Conservation (phyloP, 1,284 basidiomycete species). For the Moesziomyces sp. region DNA sequence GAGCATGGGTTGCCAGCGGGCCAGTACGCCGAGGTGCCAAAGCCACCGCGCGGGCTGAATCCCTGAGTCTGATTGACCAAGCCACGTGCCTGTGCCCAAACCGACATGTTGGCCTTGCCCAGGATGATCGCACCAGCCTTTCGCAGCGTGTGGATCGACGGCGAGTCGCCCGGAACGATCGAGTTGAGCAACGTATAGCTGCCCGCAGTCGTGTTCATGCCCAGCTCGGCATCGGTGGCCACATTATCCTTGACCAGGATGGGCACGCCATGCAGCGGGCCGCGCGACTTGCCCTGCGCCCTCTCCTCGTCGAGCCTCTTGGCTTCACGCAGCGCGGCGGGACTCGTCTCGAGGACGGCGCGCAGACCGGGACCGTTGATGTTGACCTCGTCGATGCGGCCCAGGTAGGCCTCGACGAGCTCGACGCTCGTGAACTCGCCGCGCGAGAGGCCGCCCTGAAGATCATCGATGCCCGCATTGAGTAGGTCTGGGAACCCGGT, state of each 20-base stretch:
- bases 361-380: slow-evolving; percentile 70
- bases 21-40: slow-evolving; percentile 75
- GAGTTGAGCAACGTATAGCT: slow-evolving; percentile 70
- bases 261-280: slow-evolving; percentile 78
- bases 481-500: slow-evolving; percentile 28
- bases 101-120: slow-evolving; percentile 68
- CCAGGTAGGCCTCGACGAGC: slow-evolving; percentile 73
- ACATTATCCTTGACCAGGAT: slow-evolving; percentile 79
- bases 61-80: slow-evolving; percentile 71
- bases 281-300: slow-evolving; percentile 70
- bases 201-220: slow-evolving; percentile 75
- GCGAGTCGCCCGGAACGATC: slow-evolving; percentile 75
- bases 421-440: slow-evolving; percentile 27
- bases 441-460: slow-evolving; percentile 15
- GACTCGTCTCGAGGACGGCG: slow-evolving; percentile 76
- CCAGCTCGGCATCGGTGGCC: slow-evolving; percentile 72
- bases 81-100: slow-evolving; percentile 71
- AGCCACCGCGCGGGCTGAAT: slow-evolving; percentile 77
- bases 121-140: slow-evolving; percentile 77
- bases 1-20: slow-evolving; percentile 75
- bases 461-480: slow-evolving; percentile 28
- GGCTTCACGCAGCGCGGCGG: slow-evolving; percentile 71
- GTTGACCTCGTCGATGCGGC: slow-evolving; percentile 78
- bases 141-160: slow-evolving; percentile 74
- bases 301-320: slow-evolving; percentile 73